phyloP scores from a whole-genome alignment of 768 basidiomycete species.

The Cubamyces lactineus region DNA sequence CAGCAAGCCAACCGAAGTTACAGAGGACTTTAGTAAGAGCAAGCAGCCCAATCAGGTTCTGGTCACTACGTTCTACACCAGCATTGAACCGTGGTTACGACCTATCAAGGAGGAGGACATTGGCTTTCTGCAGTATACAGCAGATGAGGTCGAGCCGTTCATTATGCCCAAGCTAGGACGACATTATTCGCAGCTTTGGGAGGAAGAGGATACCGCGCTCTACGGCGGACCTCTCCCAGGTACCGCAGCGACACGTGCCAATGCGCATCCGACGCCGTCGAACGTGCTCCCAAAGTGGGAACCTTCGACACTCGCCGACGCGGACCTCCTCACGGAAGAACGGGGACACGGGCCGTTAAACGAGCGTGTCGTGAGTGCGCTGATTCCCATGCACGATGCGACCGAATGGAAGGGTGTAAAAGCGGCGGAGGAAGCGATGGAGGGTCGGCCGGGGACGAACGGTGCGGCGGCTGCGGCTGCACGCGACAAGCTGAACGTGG shows the following conservation, averaged over 20 bases:
- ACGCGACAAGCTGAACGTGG: slow-evolving; percentile 76
- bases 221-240: slow-evolving; percentile 47
- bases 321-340: slow-evolving; percentile 70
- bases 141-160: slow-evolving; percentile 89
- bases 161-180: slow-evolving; percentile 83
- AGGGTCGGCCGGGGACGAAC: slow-evolving; percentile 67
- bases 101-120: slow-evolving; percentile 93
- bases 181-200: slow-evolving; percentile 93
- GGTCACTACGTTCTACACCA: slow-evolving; percentile 81
- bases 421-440: slow-evolving; percentile 84
- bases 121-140: slow-evolving; percentile 88
- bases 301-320: slow-evolving; percentile 77
- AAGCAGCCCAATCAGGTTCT: slow-evolving; percentile 72
- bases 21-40: slow-evolving; percentile 85
- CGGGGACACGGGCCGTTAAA: slow-evolving; percentile 87
- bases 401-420: slow-evolving; percentile 75
- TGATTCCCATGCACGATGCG: slow-evolving; percentile 69
- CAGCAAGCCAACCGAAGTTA: slow-evolving; percentile 80
- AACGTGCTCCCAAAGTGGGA: slow-evolving; percentile 68
- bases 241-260: slow-evolving; percentile 43
- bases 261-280: slow-evolving; percentile 43
- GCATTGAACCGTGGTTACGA: slow-evolving; percentile 88
- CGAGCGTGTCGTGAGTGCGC: slow-evolving; percentile 77
- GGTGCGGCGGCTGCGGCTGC: slow-evolving; percentile 80
- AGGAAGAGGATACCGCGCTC: slow-evolving; percentile 79